Evolutionary conservation across 75 land plant species (phyloP).

Genomic region (Picea sitchensis): DNA sequence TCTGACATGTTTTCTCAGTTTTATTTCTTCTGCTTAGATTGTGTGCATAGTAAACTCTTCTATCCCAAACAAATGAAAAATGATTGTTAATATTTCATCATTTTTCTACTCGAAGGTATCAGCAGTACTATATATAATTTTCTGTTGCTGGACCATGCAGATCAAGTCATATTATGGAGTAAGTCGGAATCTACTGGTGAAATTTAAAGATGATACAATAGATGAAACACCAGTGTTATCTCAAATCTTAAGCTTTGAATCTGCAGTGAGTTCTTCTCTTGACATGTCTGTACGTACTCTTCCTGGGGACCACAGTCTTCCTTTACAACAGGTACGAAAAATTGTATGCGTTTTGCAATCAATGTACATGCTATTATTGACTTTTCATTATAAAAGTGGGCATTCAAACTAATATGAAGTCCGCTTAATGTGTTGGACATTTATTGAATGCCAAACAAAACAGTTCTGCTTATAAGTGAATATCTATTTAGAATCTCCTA

Average conservation of each 20-base stretch:
- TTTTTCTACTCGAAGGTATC: not conserved
- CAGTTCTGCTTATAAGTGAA: not conserved
- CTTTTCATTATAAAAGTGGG: not conserved
- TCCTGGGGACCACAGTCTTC: constrained; percentile 92
- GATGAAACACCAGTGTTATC: constrained; percentile 90
- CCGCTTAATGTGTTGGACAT: not conserved
- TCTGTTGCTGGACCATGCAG: constrained; percentile 30
- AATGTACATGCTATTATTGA: not conserved
- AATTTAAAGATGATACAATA: constrained; percentile 85
- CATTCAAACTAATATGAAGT: not conserved
- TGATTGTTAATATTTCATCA: not conserved
- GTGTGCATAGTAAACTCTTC: not conserved
- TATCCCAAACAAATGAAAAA: not conserved
- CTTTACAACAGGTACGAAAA: constrained; percentile 71
- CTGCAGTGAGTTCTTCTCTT: constrained; percentile 79
- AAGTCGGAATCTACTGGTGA: constrained; percentile 77
- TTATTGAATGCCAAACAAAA: not conserved
- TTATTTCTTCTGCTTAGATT: not conserved
- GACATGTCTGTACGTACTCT: constrained; percentile 86
- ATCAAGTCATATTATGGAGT: constrained; percentile 91
- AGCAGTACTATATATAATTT: not conserved
- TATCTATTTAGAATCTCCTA: no score
- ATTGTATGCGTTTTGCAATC: not conserved
- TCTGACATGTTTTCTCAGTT: not conserved
- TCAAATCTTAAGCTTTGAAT: constrained; percentile 63